Base-by-base conservation (phyloP, 2,329 filamentous ascomycete species). In the Magnaporthales sp. region DNA sequence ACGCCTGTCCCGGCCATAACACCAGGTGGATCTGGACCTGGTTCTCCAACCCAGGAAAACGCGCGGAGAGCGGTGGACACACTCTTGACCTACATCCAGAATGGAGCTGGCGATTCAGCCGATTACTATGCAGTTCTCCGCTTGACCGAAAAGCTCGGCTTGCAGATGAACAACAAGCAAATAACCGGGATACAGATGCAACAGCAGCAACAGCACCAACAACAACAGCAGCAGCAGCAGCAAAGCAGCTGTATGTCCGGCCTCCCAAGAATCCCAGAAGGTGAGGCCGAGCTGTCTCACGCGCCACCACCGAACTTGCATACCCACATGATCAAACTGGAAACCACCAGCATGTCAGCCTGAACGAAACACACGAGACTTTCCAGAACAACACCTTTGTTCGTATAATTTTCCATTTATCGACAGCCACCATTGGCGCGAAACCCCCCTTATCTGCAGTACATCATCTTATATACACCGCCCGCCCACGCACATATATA, bases 141-240 rank as follows among this genome's bases (percentile, higher is more conserved):
- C 74, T 80, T 97, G 70, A 94, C 93, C 75, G 91, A 96, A 76
- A 96, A 94, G 77, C 83, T 97, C 31, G 88, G 91, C 68, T 80
- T 96, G 46, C 86, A 90, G 62, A 84, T 87, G 38, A 46, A n/a
- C 38, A 58, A 26, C 22, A 58, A 58, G 22, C n/a, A 22, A 58
- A 7, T 22, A 26, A 11, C n/a, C n/a, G 54, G n/a, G n/a, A 58
- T 58, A 22, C 70, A 73, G 70, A 38, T 63, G 30, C 22, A 60
- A 51, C 29, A 58, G 15, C 68, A 64, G 68, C 73, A 67, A 66
- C 68, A 66, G 30, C 74, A 68, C 54, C 66, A 64, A 6, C 68
- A 67, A 51, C 66, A 64, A 6, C 68, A 67, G 27, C 67, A 60
- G 68, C 68, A 64, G 69, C 73, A 67, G 66, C 68, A 66, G 30